These are phyloP conservation scores for Pichia sp. DNA, from an alignment of 1,139 yeast species.

Conservation along the genomic window DNA sequence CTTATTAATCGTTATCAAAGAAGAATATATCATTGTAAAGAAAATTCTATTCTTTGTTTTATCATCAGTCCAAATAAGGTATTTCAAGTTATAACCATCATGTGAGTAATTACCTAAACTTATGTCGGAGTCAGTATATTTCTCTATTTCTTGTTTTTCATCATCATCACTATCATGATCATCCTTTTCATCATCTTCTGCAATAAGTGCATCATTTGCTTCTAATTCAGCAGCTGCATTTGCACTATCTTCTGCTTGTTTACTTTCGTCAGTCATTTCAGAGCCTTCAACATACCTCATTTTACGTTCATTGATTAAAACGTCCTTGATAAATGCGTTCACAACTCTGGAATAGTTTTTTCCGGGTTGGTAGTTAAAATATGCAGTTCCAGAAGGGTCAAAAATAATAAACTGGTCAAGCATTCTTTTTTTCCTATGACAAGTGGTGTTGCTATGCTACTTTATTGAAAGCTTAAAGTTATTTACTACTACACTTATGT, in stretches of 20 bases:
- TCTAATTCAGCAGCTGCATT: conserved; percentile 15
- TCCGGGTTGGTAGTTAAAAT: conserved; percentile 41
- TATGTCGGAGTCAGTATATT: conserved; percentile 10
- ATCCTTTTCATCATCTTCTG: conserved; percentile 6
- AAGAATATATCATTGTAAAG: conserved; percentile 30
- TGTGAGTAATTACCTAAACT: conserved; percentile 30
- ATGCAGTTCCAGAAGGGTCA: conserved; percentile 51
- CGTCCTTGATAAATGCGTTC: conserved; percentile 44
- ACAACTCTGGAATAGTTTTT: conserved; percentile 40
- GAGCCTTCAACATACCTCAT: conserved; percentile 27
- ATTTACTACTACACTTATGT: background rate
- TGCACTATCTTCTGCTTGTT: conserved; percentile 12
- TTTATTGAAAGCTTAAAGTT: background rate
- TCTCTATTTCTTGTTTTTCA: conserved; percentile 5
- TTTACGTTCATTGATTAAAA: conserved; percentile 41
- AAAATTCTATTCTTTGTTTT: conserved; percentile 21
- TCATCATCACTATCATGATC: conserved; percentile 1
- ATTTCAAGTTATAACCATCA: conserved; percentile 31
- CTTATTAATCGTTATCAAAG: conserved; percentile 29
- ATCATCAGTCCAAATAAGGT: conserved; percentile 21
- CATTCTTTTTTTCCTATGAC: conserved; percentile 29
- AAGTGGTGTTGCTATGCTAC: background rate
- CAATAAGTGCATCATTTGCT: conserved; percentile 4
- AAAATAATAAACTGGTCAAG: conserved; percentile 51
- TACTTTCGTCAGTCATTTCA: conserved; percentile 7